Conservation (phyloP, 1,284 basidiomycete genomes). For the Sporisorium exsertum region DNA sequence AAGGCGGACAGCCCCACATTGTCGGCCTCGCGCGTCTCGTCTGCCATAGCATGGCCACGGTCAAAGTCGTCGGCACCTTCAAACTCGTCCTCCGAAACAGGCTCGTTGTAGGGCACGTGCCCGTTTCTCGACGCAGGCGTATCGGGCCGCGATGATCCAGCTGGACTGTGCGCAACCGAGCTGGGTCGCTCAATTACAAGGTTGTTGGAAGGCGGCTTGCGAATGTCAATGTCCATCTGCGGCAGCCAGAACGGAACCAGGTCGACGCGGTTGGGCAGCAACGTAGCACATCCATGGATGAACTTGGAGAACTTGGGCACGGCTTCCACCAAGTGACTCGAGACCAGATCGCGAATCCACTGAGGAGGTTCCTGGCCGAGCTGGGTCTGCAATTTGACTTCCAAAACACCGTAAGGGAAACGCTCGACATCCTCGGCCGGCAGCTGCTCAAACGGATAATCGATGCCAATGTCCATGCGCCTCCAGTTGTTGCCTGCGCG, state of each 20-base stretch:
- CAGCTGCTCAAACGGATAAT: constrained; percentile 87
- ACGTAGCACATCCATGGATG: constrained; percentile 94
- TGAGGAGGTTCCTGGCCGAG: constrained; percentile 93
- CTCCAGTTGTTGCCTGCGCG: constrained; percentile 92
- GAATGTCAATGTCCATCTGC: constrained; percentile 78
- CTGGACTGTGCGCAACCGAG: constrained; percentile 37
- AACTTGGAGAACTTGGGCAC: constrained; percentile 81
- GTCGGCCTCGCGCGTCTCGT: constrained; percentile 62
- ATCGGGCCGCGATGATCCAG: constrained; percentile 55
- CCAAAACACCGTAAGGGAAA: constrained; percentile 95
- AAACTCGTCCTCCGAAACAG: constrained; percentile 68
- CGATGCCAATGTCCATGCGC: constrained; percentile 90
- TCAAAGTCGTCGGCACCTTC: constrained; percentile 62
- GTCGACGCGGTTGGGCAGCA: constrained; percentile 92
- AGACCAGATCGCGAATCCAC: constrained; percentile 95
- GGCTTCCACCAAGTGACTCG: constrained; percentile 81
- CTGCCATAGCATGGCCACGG: constrained; percentile 52
- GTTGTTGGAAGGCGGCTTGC: constrained; percentile 56
- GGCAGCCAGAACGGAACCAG: constrained; percentile 99
- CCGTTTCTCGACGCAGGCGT: constrained; percentile 48
- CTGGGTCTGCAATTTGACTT: constrained; percentile 97
- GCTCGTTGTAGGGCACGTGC: constrained; percentile 62
- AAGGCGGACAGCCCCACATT: constrained; percentile 63
- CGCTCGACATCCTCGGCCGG: constrained; percentile 80
- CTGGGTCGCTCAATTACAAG: constrained; percentile 64